Percentiles rank a stretch among this genome's conserved stretches.
Conservation (phyloP, 139 green algal genomes). For the Chlorella sp. region DNA sequence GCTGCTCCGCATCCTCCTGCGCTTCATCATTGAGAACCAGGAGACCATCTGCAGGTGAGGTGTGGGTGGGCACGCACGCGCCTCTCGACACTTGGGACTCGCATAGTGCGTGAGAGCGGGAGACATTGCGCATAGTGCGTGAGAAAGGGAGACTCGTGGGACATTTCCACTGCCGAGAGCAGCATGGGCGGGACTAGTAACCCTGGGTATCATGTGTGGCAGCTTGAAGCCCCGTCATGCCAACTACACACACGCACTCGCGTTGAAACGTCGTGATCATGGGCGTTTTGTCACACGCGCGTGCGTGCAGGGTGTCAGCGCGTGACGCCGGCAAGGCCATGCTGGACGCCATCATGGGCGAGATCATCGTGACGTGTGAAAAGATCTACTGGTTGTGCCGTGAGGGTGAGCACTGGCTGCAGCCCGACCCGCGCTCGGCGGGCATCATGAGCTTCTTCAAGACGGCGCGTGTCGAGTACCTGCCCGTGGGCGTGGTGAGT, state of each 20-base stretch:
- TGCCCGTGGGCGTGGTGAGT: conserved; percentile 84
- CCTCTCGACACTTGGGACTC: too few species aligned
- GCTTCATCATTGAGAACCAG: conserved; percentile 89
- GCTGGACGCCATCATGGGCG: conserved; percentile 92
- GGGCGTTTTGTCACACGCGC: too few species aligned
- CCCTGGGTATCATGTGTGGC: too few species aligned
- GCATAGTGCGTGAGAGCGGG: too few species aligned
- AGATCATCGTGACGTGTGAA: conserved; percentile 92
- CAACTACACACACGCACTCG: not conserved
- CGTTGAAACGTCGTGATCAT: not conserved
- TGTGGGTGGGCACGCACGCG: too few species aligned
- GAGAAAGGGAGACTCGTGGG: too few species aligned
- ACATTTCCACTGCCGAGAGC: too few species aligned
- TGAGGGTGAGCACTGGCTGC: conserved; percentile 76
- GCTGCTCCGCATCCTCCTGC: conserved; percentile 77
- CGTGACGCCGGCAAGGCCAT: conserved; percentile 90
- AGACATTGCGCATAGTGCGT: too few species aligned
- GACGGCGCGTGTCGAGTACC: conserved; percentile 81
- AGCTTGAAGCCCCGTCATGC: not conserved
- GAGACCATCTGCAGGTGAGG: conserved; percentile 79
- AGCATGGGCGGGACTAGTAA: too few species aligned
- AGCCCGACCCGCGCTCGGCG: conserved; percentile 67
- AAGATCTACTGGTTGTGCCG: conserved; percentile 93
- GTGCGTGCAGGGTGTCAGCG: conserved; percentile 63
- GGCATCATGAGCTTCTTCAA: conserved; percentile 97